A percentile compares a stretch with the other conserved stretches of the same genome.
Evolutionary conservation across 2,329 filamentous ascomycete genomes (phyloP).

Genomic region (Cercospora beticola): DNA sequence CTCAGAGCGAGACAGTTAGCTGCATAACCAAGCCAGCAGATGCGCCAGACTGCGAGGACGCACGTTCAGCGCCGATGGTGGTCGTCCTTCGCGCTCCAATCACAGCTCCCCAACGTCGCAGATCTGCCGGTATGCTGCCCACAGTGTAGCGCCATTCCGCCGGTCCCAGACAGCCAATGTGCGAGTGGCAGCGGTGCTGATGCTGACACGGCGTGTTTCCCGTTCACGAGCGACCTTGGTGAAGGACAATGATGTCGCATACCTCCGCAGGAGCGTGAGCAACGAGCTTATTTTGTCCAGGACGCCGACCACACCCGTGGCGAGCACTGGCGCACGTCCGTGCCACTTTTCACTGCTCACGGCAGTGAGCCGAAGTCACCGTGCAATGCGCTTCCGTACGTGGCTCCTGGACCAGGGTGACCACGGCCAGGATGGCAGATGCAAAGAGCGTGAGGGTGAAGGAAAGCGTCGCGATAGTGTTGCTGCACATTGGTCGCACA

Average conservation of each 20-base stretch:
- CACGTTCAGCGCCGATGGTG: constrained; percentile 16
- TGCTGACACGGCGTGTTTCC: neutral
- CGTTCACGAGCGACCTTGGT: constrained; percentile 13
- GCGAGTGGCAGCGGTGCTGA: constrained; percentile 7
- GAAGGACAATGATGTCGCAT: constrained; percentile 13
- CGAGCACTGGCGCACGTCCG: constrained; percentile 2
- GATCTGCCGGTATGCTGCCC: constrained; percentile 17
- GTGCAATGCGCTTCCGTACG: neutral
- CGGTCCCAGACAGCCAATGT: constrained; percentile 3
- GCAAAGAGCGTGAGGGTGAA: neutral
- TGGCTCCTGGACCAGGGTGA: neutral
- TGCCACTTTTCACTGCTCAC: neutral
- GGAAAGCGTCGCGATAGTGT: neutral
- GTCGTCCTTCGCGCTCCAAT: constrained; percentile 17
- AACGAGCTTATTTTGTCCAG: neutral
- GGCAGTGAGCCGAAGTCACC: neutral
- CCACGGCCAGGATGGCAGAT: neutral
- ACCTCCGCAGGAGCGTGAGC: neutral
- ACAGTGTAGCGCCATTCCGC: constrained; percentile 12
- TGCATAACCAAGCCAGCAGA: constrained; percentile 19
- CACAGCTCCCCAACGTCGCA: constrained; percentile 13
- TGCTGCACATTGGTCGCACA: constrained; percentile 7
- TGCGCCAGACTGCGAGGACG: constrained; percentile 18
- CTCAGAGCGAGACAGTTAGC: constrained; percentile 21
- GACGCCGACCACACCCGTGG: constrained; percentile 12